Evolutionary conservation across 148 eudicot species (phyloP), one percentile per base, ranked within the genome.

Genomic region (Vaccinium macrocarpon): DNA sequence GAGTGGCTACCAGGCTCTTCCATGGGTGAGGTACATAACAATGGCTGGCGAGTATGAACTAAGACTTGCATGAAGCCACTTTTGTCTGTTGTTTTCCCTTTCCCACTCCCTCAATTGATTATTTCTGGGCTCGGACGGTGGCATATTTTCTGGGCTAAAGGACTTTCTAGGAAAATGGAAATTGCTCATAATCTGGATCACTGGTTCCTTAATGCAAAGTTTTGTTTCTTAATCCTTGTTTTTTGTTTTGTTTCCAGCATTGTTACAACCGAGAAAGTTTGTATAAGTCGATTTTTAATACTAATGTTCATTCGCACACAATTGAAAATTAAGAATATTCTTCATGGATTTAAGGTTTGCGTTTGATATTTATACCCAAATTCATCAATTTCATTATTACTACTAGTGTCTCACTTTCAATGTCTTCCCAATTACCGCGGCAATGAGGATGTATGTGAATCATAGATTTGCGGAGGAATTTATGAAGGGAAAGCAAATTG

Each of bases 1-100:
- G 83, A 92, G 92, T 57, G 95, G 95, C 76, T 92, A 91, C 56
- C 93, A 92, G 72, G 87, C 93, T 82, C 88, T 92, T 56, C 95
- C 95, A 66, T 92, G 95, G 95, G 95, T 92, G 14, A 86, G 95
- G 88, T 92, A 92, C 91, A 92, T 91, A 82, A 92, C 93, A 70
- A 87, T 83, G 88, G 92, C 95, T 0, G 95, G 95, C 2, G 95
- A 91, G 72, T 92, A 92, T 79, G 95, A 92, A 85, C 83, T 92
- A 82, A 88, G 95, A 78, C 82, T 91, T 52, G 80, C 89, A 76
- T 92, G 81, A 85, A 73, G 53, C 84, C 48, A 15, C 73, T 79
- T 79, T 14, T 50, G 49, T 62, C 75, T 50, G 29, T 76, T 38
- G 76, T 66, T 42, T 55, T 76, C 71, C 53, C 81, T 27, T 56